Conservation (phyloP, 2,329 filamentous ascomycete species). For the Fusarium succisae region DNA sequence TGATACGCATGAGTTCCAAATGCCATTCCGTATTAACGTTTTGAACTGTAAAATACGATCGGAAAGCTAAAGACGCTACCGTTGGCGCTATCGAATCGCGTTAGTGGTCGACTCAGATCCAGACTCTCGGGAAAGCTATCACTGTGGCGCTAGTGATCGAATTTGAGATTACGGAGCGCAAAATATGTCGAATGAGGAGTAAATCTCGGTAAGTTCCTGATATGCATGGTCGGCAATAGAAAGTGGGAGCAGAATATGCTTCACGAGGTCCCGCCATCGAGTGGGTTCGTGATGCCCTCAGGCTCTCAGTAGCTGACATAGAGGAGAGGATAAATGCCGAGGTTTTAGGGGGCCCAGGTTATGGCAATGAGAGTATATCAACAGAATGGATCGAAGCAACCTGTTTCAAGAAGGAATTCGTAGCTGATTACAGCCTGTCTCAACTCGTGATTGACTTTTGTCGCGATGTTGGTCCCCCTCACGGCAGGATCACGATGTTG, state of each 20-base stretch:
- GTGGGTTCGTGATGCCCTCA: neutral
- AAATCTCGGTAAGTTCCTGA: neutral
- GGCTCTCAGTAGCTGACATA: neutral
- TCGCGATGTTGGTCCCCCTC: neutral
- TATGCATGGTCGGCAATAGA: neutral
- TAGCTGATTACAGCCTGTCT: neutral
- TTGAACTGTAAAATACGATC: neutral
- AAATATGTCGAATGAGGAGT: neutral
- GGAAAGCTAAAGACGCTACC: neutral
- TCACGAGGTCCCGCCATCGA: neutral
- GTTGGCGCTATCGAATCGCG: constrained; percentile 5
- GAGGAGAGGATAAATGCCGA: neutral
- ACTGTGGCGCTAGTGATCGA: neutral
- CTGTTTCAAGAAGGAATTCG: fast-evolving
- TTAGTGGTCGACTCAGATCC: neutral
- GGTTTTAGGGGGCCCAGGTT: too few relatives aligned
- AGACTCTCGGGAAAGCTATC: neutral
- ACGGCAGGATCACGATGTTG: neutral
- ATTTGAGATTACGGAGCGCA: neutral
- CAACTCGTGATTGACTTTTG: neutral
- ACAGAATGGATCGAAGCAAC: fast-evolving
- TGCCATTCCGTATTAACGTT: fast-evolving
- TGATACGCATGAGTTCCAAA: fast-evolving
- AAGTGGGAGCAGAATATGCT: neutral
- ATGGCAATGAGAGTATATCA: neutral